phyloP scores from a whole-genome alignment of 768 basidiomycete genomes.

The Guyanaporus albipodus region DNA sequence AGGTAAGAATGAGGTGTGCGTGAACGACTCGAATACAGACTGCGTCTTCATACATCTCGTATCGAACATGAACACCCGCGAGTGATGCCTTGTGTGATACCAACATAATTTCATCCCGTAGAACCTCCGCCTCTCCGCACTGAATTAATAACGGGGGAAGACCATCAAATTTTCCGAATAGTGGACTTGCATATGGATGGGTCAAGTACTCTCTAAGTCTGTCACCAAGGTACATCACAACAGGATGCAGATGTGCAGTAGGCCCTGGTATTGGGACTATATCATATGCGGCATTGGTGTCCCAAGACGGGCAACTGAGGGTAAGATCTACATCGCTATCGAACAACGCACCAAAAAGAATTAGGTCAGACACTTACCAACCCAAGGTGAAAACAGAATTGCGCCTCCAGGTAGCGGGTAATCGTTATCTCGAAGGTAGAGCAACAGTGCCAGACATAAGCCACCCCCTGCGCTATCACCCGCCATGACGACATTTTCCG shows the following conservation, averaged over 20 bases:
- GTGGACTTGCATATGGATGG: slow-evolving; percentile 92
- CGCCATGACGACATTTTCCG: slow-evolving; percentile 83
- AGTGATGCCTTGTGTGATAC: slow-evolving; percentile 90
- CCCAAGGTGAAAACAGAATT: slow-evolving; percentile 93
- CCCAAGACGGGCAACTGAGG: slow-evolving; percentile 98
- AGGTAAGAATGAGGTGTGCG: not conserved
- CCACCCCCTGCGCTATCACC: slow-evolving; percentile 97
- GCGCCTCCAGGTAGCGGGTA: slow-evolving; percentile 83
- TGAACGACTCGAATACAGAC: slow-evolving; percentile 42
- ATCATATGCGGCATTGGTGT: slow-evolving; percentile 84
- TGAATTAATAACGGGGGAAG: slow-evolving; percentile 91
- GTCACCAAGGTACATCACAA: slow-evolving; percentile 89
- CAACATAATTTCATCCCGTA: slow-evolving; percentile 90
- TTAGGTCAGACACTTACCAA: slow-evolving; percentile 54
- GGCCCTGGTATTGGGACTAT: slow-evolving; percentile 68
- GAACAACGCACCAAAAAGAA: slow-evolving; percentile 7
- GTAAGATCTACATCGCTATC: slow-evolving; percentile 63
- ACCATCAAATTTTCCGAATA: slow-evolving; percentile 86
- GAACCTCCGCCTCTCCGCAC: slow-evolving; percentile 89
- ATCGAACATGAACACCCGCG: slow-evolving; percentile 79
- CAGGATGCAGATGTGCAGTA: slow-evolving; percentile 88
- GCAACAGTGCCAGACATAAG: slow-evolving; percentile 73
- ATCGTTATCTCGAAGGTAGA: slow-evolving; percentile 92
- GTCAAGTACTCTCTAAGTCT: slow-evolving; percentile 78
- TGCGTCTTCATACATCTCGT: slow-evolving; percentile 89